Conservation (phyloP, 2,329 filamentous ascomycete genomes). For the Ceratocystiopsis sp. region DNA sequence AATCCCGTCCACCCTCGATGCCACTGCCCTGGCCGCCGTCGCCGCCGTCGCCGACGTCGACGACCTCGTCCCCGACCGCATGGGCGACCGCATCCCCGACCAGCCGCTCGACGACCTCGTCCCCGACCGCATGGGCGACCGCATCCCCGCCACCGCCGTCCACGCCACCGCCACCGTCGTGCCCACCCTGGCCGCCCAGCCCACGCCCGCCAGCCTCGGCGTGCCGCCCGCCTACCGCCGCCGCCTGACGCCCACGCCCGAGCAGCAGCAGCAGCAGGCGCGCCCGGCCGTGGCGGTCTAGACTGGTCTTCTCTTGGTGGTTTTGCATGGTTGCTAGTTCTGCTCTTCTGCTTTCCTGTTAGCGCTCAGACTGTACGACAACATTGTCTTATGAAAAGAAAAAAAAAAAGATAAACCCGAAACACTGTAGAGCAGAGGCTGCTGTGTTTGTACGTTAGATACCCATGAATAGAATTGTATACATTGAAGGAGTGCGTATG, state of each 20-base stretch:
- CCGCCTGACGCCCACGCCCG: conserved; percentile 31
- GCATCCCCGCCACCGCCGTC: conserved; percentile 22
- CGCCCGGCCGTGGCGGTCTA: conserved; percentile 7
- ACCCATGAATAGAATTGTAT: too few relatives aligned
- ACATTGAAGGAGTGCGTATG: too few relatives aligned
- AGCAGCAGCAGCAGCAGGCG: conserved; percentile 21
- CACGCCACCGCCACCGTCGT: conserved; percentile 10
- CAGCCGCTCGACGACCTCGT: conserved; percentile 33
- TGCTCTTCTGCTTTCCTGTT: too few relatives aligned
- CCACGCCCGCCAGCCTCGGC: conserved; percentile 1
- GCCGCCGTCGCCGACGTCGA: conserved; percentile 40
- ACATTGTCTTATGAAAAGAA: too few relatives aligned
- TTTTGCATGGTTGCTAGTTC: too few relatives aligned
- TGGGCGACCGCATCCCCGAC: conserved; percentile 38
- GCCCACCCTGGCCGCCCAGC: conserved; percentile 4
- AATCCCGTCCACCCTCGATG: neutral
- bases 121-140: conserved; percentile 43
- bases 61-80: conserved; percentile 46
- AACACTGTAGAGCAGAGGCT: too few relatives aligned
- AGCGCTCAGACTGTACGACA: too few relatives aligned
- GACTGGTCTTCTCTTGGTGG: too few relatives aligned
- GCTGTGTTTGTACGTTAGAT: neutral
- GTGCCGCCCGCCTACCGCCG: conserved; percentile 10
- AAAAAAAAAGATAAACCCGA: too few relatives aligned
- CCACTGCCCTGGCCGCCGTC: conserved; percentile 11